phyloP scores from a whole-genome alignment of 306 rosid genomes.

The Gillenia trifoliata region DNA sequence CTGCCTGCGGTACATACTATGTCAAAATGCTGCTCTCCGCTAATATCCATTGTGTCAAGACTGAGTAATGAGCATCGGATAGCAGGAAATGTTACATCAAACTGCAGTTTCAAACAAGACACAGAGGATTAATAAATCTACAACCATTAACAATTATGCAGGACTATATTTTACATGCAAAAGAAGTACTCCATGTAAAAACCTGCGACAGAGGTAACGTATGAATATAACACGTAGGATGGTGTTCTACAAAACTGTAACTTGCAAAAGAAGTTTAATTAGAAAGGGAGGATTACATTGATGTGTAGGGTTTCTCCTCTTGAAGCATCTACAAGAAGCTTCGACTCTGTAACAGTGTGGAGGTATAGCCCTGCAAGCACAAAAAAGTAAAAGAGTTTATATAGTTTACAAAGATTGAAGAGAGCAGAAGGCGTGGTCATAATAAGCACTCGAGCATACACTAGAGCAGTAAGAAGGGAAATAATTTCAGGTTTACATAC shows the following conservation, averaged over 20 bases:
- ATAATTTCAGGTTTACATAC: neutral
- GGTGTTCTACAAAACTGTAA: neutral
- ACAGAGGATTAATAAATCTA: neutral
- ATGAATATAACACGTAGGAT: neutral
- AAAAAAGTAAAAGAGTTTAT: constrained; percentile 8
- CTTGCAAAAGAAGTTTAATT: neutral
- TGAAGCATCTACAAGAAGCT: constrained; percentile 83
- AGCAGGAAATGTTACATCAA: constrained; percentile 87
- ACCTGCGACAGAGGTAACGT: neutral
- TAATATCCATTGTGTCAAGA: constrained; percentile 80
- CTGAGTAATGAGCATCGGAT: constrained; percentile 87
- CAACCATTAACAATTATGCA: neutral
- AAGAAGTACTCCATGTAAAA: neutral
- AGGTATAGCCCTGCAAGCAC: constrained; percentile 59
- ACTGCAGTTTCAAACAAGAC: constrained; percentile 51
- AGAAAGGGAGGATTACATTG: constrained; percentile 41
- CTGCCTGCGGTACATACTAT: constrained; percentile 50
- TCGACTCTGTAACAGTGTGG: constrained; percentile 68
- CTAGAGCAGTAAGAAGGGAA: neutral
- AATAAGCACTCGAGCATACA: neutral
- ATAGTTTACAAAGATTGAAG: neutral
- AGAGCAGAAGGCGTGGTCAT: neutral
- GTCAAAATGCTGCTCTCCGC: constrained; percentile 90
- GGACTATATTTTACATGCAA: neutral
- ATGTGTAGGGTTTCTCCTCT: constrained; percentile 73